Percentiles rank a stretch among this genome's conserved stretches.
These are phyloP conservation scores for Annulohypoxylon truncatum DNA, from an alignment of 2,329 filamentous ascomycete species.

Conservation along the genomic window DNA sequence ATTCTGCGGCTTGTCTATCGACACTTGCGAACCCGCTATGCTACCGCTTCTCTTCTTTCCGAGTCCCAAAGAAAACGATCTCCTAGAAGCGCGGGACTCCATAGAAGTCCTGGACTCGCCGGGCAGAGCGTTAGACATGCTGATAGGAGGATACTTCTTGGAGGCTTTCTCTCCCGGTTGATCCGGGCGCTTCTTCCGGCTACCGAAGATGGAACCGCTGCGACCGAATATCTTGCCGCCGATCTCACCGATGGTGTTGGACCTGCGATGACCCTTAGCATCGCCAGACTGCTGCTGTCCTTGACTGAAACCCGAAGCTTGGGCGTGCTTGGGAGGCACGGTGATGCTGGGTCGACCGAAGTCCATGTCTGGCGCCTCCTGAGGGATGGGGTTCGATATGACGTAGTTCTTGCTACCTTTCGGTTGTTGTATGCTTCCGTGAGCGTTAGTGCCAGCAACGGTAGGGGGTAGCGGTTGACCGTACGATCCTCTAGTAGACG, in stretches of 20 bases:
- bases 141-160: conserved; percentile 87
- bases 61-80: conserved; percentile 76
- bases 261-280: conserved; percentile 72
- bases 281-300: conserved; percentile 59
- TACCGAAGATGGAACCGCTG: conserved; percentile 83
- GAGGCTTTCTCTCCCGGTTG: conserved; percentile 65
- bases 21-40: conserved; percentile 66
- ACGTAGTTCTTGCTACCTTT: conserved; percentile 73
- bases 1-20: conserved; percentile 64
- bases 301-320: conserved; percentile 68
- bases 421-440: conserved; percentile 90
- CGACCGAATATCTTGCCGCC: conserved; percentile 87
- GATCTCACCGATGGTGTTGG: conserved; percentile 82
- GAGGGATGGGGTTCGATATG: conserved; percentile 74
- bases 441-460: conserved; percentile 87
- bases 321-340: conserved; percentile 69
- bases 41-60: conserved; percentile 78
- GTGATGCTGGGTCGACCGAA: conserved; percentile 71
- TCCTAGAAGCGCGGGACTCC: conserved; percentile 74
- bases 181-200: conserved; percentile 53
- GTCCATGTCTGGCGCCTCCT: conserved; percentile 62
- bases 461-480: conserved; percentile 88
- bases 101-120: conserved; percentile 72
- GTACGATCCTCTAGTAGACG: conserved; percentile 76
- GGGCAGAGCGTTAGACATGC: conserved; percentile 81